Evolutionary conservation across 495 filamentous ascomycete species (phyloP), one percentile per base, ranked within the genome.

Genomic region (Penicillium roqueforti): DNA sequence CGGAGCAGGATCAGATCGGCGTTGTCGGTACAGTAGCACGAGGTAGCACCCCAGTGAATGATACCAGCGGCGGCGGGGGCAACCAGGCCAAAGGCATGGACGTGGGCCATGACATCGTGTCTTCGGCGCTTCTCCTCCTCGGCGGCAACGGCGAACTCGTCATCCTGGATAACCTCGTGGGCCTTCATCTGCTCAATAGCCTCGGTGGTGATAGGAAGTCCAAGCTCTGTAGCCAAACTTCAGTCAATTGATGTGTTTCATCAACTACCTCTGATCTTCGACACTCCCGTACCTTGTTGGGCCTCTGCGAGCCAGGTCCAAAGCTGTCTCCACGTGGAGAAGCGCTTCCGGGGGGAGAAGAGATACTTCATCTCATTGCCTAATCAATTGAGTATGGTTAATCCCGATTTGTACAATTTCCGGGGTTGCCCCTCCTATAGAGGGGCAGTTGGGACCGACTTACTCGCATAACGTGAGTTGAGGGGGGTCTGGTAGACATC

Each of bases 261-360:
- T 56, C 32, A 10, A 50, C 44, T 31, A 56, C 37, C 39, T 43
- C 54, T 54, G 54, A 58, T 58, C 39, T 63, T 31, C 10, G 46
- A 47, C 19, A 43, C 42, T 56, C 48, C 51, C 56, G 58, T 70
- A 76, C 88, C 85, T 70, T 86, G 84, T 72, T 95, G 83, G 23
- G 82, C 79, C 76, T 91, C 85, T n/a, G 90, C 90, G 11, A 95
- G 84, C 78, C 81, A 87, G 25, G 91, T 63, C 90, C 90, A 95
- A 42, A 95, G 76, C 58, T 85, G 73, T 58, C 89, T 82, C 89
- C 89, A 93, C 31, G 83, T 89, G 6, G 83, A 80, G 61, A 79
- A 78, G n/a, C 89, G 80, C 49, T 78, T 82, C 26, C 88, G 80
- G 50, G 82, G 82, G 29, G 81, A 85, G 74, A 92, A 95, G 56